Evolutionary conservation across 2,329 filamentous ascomycete genomes (phyloP).

Genomic region (Atkinsonella hypoxylon): DNA sequence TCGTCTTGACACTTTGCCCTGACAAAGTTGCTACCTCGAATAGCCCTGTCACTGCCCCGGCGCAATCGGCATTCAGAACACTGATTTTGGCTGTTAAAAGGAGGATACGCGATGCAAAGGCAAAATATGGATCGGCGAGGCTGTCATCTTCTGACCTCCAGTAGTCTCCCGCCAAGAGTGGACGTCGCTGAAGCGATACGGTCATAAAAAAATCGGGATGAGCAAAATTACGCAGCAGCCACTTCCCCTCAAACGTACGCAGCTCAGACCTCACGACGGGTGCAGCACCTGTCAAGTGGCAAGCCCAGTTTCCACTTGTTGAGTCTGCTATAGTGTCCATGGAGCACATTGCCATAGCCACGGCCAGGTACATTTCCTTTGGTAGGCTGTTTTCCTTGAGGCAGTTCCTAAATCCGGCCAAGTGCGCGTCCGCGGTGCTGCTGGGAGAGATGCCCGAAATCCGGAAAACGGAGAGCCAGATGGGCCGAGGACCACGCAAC

Average conservation of each 20-base stretch:
- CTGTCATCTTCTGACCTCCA: conserved; percentile 6
- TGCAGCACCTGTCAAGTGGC: conserved; percentile 10
- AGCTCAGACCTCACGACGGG: conserved; percentile 1
- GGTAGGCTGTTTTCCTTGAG: conserved; percentile 8
- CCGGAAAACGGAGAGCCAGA: conserved; percentile 9
- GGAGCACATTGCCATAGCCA: conserved; percentile 13
- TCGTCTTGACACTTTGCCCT: background rate
- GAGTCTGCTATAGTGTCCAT: conserved; percentile 13
- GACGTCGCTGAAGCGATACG: conserved; percentile 6
- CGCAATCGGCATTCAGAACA: conserved; percentile 3
- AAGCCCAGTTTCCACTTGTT: conserved; percentile 10
- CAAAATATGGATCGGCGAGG: conserved; percentile 8
- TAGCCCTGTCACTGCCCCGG: background rate
- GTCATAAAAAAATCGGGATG: conserved; percentile 8
- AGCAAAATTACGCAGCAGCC: conserved; percentile 10
- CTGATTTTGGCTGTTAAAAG: conserved; percentile 6
- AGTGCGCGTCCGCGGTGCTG: conserved; percentile 10
- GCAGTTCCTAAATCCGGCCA: conserved; percentile 5
- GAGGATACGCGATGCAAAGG: conserved; percentile 6
- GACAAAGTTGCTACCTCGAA: background rate
- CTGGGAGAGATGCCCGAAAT: conserved; percentile 8
- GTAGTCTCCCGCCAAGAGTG: conserved; percentile 5
- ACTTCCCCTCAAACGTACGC: conserved; percentile 10
- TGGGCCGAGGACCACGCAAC: conserved; percentile 13
- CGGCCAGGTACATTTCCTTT: conserved; percentile 11